A percentile compares a stretch with the other conserved stretches of the same genome.
Evolutionary conservation across 495 filamentous ascomycete genomes (phyloP).

Genomic region (Articulospora tetracladia): DNA sequence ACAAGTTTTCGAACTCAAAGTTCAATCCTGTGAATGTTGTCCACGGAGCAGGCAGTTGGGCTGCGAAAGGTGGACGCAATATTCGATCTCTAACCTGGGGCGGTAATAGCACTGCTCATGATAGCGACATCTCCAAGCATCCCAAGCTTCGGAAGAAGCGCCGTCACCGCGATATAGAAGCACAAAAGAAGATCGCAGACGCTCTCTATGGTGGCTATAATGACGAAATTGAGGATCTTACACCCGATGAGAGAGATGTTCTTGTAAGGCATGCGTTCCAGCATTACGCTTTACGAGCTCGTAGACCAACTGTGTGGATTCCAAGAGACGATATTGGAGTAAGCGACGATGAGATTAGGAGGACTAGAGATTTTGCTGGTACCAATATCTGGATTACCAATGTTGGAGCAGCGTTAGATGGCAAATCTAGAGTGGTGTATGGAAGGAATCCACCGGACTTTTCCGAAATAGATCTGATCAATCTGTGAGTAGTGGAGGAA

Average conservation of each 20-base stretch:
- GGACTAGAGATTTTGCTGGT: conserved; percentile 71
- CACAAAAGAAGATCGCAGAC: conserved; percentile 67
- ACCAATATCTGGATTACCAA: conserved; percentile 89
- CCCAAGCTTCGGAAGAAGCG: conserved; percentile 33
- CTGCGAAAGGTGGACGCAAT: conserved; percentile 24
- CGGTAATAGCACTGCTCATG: conserved; percentile 34
- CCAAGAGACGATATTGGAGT: conserved; percentile 88
- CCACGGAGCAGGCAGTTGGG: conserved; percentile 44
- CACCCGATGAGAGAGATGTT: conserved; percentile 82
- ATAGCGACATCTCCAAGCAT: conserved; percentile 35
- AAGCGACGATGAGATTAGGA: conserved; percentile 82
- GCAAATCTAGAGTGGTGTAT: conserved; percentile 82
- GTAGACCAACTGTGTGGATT: conserved; percentile 89
- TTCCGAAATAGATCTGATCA: conserved; percentile 84
- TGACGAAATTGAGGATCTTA: conserved; percentile 92
- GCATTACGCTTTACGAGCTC: conserved; percentile 82
- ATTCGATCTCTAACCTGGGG: conserved; percentile 14
- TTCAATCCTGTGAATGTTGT: conserved; percentile 43
- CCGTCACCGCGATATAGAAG: conserved; percentile 49
- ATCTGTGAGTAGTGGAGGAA: conserved; percentile 45
- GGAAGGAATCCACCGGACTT: conserved; percentile 88
- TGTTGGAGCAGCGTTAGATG: conserved; percentile 81
- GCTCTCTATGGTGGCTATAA: conserved; percentile 81
- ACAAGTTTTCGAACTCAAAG: conserved; percentile 23
- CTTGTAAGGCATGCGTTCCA: conserved; percentile 87